These are phyloP conservation scores for Phyllosticta capitalensis DNA, from an alignment of 2,329 filamentous ascomycete genomes.

Conservation along the genomic window DNA sequence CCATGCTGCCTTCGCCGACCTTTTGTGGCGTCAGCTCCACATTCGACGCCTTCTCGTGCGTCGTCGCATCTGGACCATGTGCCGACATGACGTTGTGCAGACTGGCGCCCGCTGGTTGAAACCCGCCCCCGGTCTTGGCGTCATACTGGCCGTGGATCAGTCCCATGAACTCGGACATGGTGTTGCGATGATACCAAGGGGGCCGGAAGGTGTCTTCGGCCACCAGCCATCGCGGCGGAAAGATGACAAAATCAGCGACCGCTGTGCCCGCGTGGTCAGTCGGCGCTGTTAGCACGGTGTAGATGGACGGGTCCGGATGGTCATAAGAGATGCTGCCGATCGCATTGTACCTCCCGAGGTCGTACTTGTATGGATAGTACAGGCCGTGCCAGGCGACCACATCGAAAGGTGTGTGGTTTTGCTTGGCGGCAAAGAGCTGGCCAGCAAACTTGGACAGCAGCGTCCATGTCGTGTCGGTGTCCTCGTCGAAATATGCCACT, in stretches of 20 bases:
- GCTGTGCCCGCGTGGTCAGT: constrained; percentile 46
- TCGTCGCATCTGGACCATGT: constrained; percentile 53
- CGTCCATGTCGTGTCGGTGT: constrained; percentile 46
- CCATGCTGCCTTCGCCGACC: constrained; percentile 55
- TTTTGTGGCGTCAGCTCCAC: constrained; percentile 47
- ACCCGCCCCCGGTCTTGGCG: constrained; percentile 47
- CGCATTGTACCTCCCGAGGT: constrained; percentile 48
- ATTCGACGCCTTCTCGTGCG: constrained; percentile 49
- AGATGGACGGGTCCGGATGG: constrained; percentile 58
- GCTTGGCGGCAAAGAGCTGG: constrained; percentile 49
- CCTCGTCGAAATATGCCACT: constrained; percentile 47
- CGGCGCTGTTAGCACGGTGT: constrained; percentile 56
- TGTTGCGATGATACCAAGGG: constrained; percentile 64
- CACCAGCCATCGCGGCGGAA: constrained; percentile 62
- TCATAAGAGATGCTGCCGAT: constrained; percentile 50
- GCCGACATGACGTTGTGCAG: constrained; percentile 68
- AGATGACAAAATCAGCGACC: constrained; percentile 62
- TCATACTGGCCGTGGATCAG: constrained; percentile 55
- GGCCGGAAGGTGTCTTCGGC: constrained; percentile 61
- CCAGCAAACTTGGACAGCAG: constrained; percentile 55
- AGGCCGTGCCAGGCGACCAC: constrained; percentile 66
- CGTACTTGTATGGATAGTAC: constrained; percentile 53
- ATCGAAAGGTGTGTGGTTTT: constrained; percentile 59
- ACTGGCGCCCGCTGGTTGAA: constrained; percentile 53
- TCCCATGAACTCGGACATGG: constrained; percentile 61